These are phyloP conservation scores for Croton laevigatus DNA, from an alignment of 441 rosid species.

Conservation along the genomic window DNA sequence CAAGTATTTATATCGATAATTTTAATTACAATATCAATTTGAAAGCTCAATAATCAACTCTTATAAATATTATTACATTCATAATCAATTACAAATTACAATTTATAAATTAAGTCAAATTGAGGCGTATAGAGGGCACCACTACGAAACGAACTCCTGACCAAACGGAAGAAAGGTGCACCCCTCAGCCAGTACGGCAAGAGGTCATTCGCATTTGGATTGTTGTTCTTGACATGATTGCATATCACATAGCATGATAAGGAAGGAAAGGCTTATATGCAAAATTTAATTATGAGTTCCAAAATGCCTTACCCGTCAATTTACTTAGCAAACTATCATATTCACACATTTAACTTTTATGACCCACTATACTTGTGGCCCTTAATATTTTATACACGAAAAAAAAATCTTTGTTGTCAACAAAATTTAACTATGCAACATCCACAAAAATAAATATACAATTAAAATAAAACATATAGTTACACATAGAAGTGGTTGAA, in stretches of 20 bases:
- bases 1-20: too few species aligned
- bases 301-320: constrained; percentile 3
- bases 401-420: not conserved
- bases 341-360: not conserved
- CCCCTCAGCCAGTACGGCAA: too few species aligned
- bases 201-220: too few species aligned
- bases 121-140: too few species aligned
- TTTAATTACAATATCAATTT: too few species aligned
- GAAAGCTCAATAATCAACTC: too few species aligned
- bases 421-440: not conserved
- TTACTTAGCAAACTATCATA: not conserved
- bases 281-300: constrained; percentile 11
- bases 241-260: not conserved
- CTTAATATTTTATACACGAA: not conserved
- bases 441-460: not conserved
- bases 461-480: too few species aligned
- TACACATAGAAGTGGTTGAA: not conserved
- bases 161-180: too few species aligned
- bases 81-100: too few species aligned
- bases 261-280: constrained; percentile 4
- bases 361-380: not conserved
- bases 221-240: not conserved
- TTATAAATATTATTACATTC: too few species aligned
- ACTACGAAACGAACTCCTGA: too few species aligned
- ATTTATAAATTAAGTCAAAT: too few species aligned